Base-by-base conservation (phyloP, 805 yeast genomes). In the Suhomyces emberorum region DNA sequence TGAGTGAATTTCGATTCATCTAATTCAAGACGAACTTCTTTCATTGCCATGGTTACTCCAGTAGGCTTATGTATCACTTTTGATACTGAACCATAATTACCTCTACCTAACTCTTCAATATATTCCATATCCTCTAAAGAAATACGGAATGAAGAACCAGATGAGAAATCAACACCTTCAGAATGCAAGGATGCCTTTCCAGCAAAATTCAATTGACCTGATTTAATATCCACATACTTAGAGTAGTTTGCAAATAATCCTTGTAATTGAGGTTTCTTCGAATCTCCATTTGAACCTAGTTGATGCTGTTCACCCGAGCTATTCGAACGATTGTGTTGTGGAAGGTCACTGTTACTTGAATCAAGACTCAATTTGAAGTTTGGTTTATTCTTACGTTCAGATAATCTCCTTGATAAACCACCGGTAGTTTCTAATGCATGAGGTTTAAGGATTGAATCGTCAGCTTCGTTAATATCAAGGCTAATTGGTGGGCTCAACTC, bases 1-100 rank as follows among this genome's bases (percentile, higher is more conserved):
- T 93, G 98, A 42, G 91, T 76, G 58, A 93, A 86, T 56, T 88
- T 88, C n/a, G 86, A 74, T 52, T 91, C 97, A 55, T 93, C 98
- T 42, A 93, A 71, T 57, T 91, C 98, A 30, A 93, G 66, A 36
- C 96, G 70, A 30, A 93, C 96, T 59, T 93, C 98, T 60, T 93
- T 93, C 95, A 93, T 88, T 2, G 98, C 98, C 97, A 93, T 88
- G 14, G 80, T 63, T 14, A 91, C 84, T 15, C 88, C 85, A 0
- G 96, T 88, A 9, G 98, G 98, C 53, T 81, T 87, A 61, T 93
- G 97, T 29, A 87, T 65, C 3, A 91, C 98, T 60, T 88, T 89
- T 15, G 89, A 78, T 6, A 93, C 98, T 1, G 95, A 86, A 36
- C 98, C 98, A 60, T 93, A 93, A 63, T 93, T 93, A 7, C 98